phyloP scores from a whole-genome alignment of 164 flowering plant genomes.

The Sedum album region DNA sequence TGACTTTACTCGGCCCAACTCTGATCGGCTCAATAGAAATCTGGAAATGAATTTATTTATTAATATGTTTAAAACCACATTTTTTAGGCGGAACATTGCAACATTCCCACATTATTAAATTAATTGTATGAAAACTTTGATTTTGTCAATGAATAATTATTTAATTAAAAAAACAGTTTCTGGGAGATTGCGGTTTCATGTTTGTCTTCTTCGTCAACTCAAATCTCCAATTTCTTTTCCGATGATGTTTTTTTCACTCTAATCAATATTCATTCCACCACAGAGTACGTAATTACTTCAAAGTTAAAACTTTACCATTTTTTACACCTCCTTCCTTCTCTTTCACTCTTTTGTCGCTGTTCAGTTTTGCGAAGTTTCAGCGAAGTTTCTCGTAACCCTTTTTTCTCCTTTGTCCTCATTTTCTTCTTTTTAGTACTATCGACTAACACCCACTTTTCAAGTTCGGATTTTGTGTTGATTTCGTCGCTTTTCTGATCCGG shows the following conservation, averaged over 20 bases:
- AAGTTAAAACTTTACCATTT: slow-evolving; percentile 1
- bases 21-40: too few species aligned
- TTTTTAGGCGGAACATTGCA: too few species aligned
- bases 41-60: too few species aligned
- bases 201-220: neutral
- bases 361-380: neutral
- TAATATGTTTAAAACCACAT: too few species aligned
- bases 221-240: too few species aligned
- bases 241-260: neutral
- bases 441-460: neutral
- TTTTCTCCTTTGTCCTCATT: neutral
- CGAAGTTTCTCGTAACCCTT: neutral
- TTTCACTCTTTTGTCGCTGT: neutral
- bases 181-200: neutral
- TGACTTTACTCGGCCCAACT: too few species aligned
- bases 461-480: neutral
- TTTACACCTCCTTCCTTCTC: neutral
- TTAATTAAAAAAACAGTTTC: neutral
- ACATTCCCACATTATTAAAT: too few species aligned
- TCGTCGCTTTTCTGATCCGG: neutral
- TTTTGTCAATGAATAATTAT: too few species aligned
- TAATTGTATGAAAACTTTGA: too few species aligned
- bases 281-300: neutral
- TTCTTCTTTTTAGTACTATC: neutral
- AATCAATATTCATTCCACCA: neutral